Percentiles rank a stretch among this genome's conserved stretches.
Conservation (phyloP, 345 rosid genomes). For the Arabis hirsuta region DNA sequence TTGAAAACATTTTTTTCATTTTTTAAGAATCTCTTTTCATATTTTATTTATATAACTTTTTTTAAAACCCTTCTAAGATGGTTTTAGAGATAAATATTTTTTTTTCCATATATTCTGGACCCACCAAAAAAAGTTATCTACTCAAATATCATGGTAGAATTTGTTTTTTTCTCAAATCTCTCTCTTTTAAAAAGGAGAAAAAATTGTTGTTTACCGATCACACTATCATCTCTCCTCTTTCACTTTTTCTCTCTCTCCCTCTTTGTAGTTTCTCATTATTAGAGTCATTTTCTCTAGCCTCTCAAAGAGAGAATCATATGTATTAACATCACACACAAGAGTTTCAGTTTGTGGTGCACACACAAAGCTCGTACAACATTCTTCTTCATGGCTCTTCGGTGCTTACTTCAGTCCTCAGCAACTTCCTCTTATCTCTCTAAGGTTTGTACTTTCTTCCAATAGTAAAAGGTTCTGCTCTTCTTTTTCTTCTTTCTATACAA, state of each 20-base stretch:
- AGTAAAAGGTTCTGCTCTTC: not conserved
- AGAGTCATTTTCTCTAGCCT: constrained; percentile 9
- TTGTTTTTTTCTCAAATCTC: too few relatives aligned
- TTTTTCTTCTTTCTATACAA: not conserved
- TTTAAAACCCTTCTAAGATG: too few relatives aligned
- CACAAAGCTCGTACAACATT: constrained; percentile 24
- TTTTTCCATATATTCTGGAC: too few relatives aligned
- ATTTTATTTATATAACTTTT: too few relatives aligned
- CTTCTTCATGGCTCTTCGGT: constrained; percentile 35
- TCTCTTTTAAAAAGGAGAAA: too few relatives aligned
- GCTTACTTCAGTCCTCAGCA: constrained; percentile 29
- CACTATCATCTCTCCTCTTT: not conserved
- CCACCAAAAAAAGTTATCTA: too few relatives aligned
- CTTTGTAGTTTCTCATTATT: constrained; percentile 23
- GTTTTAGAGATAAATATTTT: too few relatives aligned
- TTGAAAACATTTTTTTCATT: too few relatives aligned
- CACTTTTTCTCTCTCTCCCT: not conserved
- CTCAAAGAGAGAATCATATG: not conserved
- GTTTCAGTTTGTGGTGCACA: constrained; percentile 18
- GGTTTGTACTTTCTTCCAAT: constrained; percentile 22
- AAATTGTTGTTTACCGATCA: too few relatives aligned
- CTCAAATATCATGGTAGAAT: too few relatives aligned
- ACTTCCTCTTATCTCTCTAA: constrained; percentile 28
- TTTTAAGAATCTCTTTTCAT: too few relatives aligned
- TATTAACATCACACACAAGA: not conserved